Conservation (phyloP, 2,329 filamentous ascomycete species). For the Sclerotinia subarctica region DNA sequence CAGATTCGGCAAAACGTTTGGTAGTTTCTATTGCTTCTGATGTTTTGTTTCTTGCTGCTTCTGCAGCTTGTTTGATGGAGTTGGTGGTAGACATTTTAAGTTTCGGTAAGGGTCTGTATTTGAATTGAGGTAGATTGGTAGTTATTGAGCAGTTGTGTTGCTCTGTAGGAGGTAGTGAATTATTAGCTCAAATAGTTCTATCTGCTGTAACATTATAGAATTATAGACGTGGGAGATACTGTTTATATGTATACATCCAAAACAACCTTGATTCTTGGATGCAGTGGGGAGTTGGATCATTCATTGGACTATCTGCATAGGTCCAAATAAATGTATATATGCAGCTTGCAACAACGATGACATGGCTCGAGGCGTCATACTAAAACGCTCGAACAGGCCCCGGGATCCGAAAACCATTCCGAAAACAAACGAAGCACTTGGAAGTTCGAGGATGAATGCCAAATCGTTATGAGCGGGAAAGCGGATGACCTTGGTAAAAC, state of each 20-base stretch:
- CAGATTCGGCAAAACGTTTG: conserved; percentile 39
- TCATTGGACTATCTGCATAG: not conserved
- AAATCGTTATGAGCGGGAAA: not conserved
- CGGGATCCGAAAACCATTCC: not conserved
- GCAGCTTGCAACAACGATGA: not conserved
- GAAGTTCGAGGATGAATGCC: not conserved
- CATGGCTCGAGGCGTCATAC: not conserved
- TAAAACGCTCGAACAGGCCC: not conserved
- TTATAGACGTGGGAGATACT: not conserved
- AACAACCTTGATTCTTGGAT: conserved; percentile 1
- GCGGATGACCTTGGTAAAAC: not conserved
- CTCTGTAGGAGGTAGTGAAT: conserved; percentile 1
- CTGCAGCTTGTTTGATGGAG: conserved; percentile 46
- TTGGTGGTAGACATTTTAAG: conserved; percentile 34
- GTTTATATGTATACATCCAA: conserved; percentile 9
- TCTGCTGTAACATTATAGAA: not conserved
- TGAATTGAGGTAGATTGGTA: conserved; percentile 23
- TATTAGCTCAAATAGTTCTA: conserved; percentile 4
- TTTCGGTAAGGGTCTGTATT: not conserved
- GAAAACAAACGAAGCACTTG: not conserved
- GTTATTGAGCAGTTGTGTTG: conserved; percentile 12
- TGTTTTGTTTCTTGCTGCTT: conserved; percentile 54
- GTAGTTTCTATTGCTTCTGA: conserved; percentile 40
- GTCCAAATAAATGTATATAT: not conserved
- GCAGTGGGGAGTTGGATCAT: not conserved